phyloP scores from a whole-genome alignment of 2,329 filamentous ascomycete species.

The Macrophomina tecta region DNA sequence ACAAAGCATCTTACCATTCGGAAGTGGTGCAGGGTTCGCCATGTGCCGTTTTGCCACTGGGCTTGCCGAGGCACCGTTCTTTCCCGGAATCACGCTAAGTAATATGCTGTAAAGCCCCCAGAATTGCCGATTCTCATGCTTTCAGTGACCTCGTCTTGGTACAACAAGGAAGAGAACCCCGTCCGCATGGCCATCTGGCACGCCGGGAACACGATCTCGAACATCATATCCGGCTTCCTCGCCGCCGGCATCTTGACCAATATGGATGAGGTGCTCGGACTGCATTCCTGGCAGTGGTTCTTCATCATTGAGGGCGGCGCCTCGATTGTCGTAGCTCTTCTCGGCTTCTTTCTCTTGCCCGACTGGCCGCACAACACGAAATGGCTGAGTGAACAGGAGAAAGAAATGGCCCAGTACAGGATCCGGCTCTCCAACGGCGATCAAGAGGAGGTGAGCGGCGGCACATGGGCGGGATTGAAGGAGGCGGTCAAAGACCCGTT shows the following conservation, averaged over 20 bases:
- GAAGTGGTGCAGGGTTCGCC: slow-evolving; percentile 42
- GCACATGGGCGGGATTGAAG: slow-evolving; percentile 50
- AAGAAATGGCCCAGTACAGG: slow-evolving; percentile 47
- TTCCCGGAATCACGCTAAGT: slow-evolving; percentile 48
- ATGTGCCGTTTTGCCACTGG: slow-evolving; percentile 47
- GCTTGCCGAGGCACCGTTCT: slow-evolving; percentile 47
- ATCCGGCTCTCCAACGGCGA: slow-evolving; percentile 25
- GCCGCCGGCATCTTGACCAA: slow-evolving; percentile 57
- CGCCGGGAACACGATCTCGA: slow-evolving; percentile 56
- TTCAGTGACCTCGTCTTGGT: slow-evolving; percentile 51
- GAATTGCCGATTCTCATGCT: no score
- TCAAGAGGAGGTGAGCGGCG: slow-evolving; percentile 49
- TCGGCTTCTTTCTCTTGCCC: slow-evolving; percentile 45
- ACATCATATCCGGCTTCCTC: slow-evolving; percentile 60
- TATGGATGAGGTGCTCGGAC: slow-evolving; percentile 37
- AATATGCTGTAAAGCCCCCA: no score
- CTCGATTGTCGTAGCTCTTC: slow-evolving; percentile 42
- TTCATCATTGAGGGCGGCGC: slow-evolving; percentile 43
- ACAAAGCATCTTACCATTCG: no score
- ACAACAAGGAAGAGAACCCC: slow-evolving; percentile 59
- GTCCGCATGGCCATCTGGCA: slow-evolving; percentile 59
- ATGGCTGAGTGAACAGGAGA: slow-evolving; percentile 41
- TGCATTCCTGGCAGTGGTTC: slow-evolving; percentile 45
- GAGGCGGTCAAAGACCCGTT: slow-evolving; percentile 48
- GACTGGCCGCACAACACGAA: slow-evolving; percentile 63